Evolutionary conservation across 768 basidiomycete genomes (phyloP), one percentile per base, ranked within the genome.

Genomic region (Pleurotus platypus): DNA sequence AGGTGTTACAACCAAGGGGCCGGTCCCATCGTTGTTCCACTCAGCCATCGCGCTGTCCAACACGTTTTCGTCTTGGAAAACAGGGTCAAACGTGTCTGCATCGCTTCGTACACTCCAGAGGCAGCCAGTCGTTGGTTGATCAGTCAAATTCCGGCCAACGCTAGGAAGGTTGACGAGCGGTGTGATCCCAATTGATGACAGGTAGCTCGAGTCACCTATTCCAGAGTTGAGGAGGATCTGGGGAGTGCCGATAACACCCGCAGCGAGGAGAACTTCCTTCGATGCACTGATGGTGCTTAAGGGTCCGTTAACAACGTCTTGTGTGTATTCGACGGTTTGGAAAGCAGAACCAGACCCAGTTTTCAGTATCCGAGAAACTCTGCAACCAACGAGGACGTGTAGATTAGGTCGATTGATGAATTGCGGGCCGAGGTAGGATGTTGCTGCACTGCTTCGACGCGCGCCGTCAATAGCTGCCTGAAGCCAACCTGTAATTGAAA

Each of bases 191-290:
- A 71, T 45, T 1, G 49, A 35, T 15, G 57, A 20, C 1, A 73
- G 62, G 8, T 42, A 57, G 4, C 51, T 55, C 4, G 53, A 20
- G 22, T 69, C 62, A 12, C 75, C 74, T 40, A 76, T 72, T 4
- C 72, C 72, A 2, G 72, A 73, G 45, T 71, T 67, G 38, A 71
- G 24, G 3, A 75, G 62, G 15, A 76, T 65, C 15, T 62, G 65
- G 1, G 75, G 73, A 0, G 73, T 76, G 15, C 66, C 67, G 38
- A 75, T 63, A 8, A 69, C 59, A 1, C 76, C 75, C 9, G 73
- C 71, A 5, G 73, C 73, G 4, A 76, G 63, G 38, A 75, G 66
- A 35, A 35, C 30, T 35, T 35, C 30, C 37, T 72, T 72, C 1
- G 13, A 51, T 0, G 72, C 73, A 1, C 56, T 65, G 11, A 70